Evolutionary conservation across 495 filamentous ascomycete species (phyloP), one percentile per base, ranked within the genome.

Genomic region (Penicillium mononematosum): DNA sequence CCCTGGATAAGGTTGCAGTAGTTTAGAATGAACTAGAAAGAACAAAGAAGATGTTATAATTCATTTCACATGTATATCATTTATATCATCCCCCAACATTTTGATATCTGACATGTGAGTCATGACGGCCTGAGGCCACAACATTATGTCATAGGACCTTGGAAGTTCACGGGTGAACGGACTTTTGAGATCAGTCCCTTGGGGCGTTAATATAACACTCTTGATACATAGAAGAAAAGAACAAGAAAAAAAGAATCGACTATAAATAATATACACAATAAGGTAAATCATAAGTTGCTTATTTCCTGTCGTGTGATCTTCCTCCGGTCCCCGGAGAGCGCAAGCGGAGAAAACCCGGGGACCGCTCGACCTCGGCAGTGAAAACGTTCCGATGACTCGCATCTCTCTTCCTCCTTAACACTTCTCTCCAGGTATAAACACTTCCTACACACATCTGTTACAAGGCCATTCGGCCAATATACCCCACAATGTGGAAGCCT

Each of bases 401-500:
- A 47, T 47, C 46, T 58, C 52, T 58, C 53, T 50, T 58, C 55
- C 58, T 52, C 44, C 45, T 56, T 31, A 38, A 34, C 54, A 56
- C 50, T 53, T 55, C 47, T 50, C 45, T 45, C 49, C 51, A 14
- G 45, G 11, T 38, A 34, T 45, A 42, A n/a, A 20, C 32, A 20
- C 34, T 58, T 19, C 41, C 17, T 49, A 36, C 29, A 31, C 36
- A 43, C 29, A 31, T 53, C 45, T 41, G 38, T 51, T 31, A 19
- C 60, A 12, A 61, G 72, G 71, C 70, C 72, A 39, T 58, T 41
- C 32, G 71, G 70, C 72, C 70, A 61, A 64, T 54, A 53, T 52
- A 34, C 53, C 52, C 55, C 54, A 86, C 65, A 59, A 92, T 92
- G 88, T 97, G 92, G 92, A 96, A 88, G 79, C 84, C 82, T 73